phyloP scores from a whole-genome alignment of 2,329 filamentous ascomycete species.

The Parastagonospora nodorum region DNA sequence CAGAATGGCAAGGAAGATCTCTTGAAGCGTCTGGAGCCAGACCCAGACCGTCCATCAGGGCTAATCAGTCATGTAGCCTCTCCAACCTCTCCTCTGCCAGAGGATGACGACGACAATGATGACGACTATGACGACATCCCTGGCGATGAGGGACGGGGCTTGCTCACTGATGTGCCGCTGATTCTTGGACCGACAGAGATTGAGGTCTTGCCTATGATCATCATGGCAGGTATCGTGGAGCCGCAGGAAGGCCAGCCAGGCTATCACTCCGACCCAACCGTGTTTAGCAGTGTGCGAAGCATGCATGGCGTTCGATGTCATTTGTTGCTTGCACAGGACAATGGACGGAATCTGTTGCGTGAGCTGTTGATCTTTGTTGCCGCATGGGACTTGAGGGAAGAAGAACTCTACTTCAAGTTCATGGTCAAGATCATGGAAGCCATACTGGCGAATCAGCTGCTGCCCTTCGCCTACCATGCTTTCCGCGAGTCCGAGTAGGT shows the following conservation, averaged over 20 bases:
- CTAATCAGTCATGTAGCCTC: conserved; percentile 47
- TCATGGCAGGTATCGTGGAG: conserved; percentile 92
- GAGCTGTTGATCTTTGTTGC: conserved; percentile 96
- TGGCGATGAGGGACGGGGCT: conserved; percentile 74
- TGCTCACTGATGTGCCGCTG: conserved; percentile 91
- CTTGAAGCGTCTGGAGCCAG: conserved; percentile 56
- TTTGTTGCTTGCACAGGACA: conserved; percentile 86
- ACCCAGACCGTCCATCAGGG: conserved; percentile 48
- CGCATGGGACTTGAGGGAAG: conserved; percentile 93
- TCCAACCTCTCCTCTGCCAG: conserved; percentile 48
- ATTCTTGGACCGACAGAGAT: conserved; percentile 95
- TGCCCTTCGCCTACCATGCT: conserved; percentile 91
- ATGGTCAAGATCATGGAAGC: conserved; percentile 96
- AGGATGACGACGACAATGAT: conserved; percentile 69
- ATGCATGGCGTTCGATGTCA: conserved; percentile 90
- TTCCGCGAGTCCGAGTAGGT: conserved; percentile 68
- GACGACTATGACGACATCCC: conserved; percentile 77
- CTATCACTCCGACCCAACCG: conserved; percentile 52
- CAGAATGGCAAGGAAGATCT: conserved; percentile 57
- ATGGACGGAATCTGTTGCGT: conserved; percentile 83
- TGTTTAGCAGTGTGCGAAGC: conserved; percentile 67
- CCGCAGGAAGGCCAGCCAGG: conserved; percentile 72
- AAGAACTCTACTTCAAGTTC: conserved; percentile 93
- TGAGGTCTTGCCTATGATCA: conserved; percentile 94
- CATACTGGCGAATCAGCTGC: conserved; percentile 83